Evolutionary conservation across 177 flowering plant species (phyloP).

Genomic region (Vitis hybrid): DNA sequence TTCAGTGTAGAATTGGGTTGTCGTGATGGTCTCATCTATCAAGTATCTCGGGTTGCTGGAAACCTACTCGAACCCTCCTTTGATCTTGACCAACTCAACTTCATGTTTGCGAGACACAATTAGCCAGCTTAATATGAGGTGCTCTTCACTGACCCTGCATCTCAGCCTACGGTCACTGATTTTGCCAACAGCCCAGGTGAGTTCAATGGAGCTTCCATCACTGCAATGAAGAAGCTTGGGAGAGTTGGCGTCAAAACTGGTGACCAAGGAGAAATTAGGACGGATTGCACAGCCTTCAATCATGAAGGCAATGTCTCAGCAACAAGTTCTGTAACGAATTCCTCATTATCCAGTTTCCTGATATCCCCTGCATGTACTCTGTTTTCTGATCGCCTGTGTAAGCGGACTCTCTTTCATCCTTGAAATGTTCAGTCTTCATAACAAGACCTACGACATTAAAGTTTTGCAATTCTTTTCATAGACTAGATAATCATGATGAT

Average conservation of each 20-base stretch:
- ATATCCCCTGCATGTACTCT: too few relatives aligned
- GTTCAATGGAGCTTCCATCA: conserved; percentile 47
- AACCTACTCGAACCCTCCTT: conserved; percentile 61
- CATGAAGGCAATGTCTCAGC: conserved; percentile 11
- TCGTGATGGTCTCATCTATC: conserved; percentile 60
- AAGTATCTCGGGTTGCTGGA: conserved; percentile 60
- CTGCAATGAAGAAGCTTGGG: conserved; percentile 73
- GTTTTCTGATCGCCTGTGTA: too few relatives aligned
- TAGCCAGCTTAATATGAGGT: conserved; percentile 54
- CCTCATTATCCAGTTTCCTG: too few relatives aligned
- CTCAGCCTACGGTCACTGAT: conserved; percentile 43
- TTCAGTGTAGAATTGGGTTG: conserved; percentile 76
- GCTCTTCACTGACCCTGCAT: conserved; percentile 42
- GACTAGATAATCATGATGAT: too few relatives aligned
- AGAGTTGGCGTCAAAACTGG: conserved; percentile 69
- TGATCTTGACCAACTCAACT: conserved; percentile 38
- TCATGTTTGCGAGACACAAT: conserved; percentile 47
- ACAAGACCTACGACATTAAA: too few relatives aligned
- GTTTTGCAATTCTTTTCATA: too few relatives aligned
- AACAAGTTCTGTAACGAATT: too few relatives aligned
- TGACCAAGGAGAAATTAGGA: conserved; percentile 55
- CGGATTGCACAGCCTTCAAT: conserved; percentile 64
- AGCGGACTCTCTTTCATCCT: too few relatives aligned
- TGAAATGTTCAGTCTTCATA: too few relatives aligned
- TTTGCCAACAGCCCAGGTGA: conserved; percentile 46